Evolutionary conservation across 1,284 basidiomycete genomes (phyloP).

Genomic region (Marasmius fiardii): DNA sequence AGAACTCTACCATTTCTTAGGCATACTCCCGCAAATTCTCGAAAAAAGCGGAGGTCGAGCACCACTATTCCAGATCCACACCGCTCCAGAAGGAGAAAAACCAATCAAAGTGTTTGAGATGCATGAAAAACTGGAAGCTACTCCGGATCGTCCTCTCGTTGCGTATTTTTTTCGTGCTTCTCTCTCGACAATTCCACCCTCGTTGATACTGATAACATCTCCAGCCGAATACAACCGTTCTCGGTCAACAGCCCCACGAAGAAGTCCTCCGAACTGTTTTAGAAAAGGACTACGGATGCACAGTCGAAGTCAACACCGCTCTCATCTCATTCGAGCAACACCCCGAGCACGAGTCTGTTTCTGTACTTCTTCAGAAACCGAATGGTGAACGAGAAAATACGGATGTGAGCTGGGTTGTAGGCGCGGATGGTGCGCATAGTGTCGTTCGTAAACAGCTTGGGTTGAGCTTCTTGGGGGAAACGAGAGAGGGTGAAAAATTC

Average conservation of each 20-base stretch:
- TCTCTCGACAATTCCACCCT: too few species aligned
- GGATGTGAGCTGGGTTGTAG: conserved; percentile 34
- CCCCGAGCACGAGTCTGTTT: conserved; percentile 28
- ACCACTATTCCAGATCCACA: background rate
- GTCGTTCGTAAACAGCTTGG: conserved; percentile 27
- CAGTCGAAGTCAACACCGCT: conserved; percentile 35
- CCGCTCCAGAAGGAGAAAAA: background rate
- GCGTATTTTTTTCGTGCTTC: too few species aligned
- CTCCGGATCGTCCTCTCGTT: too few species aligned
- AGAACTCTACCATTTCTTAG: conserved; percentile 17
- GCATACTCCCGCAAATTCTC: conserved; percentile 10
- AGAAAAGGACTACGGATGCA: conserved; percentile 23
- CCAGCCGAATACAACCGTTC: conserved; percentile 17
- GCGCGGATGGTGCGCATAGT: conserved; percentile 38
- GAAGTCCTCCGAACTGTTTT: conserved; percentile 31
- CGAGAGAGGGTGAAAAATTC: conserved; percentile 15
- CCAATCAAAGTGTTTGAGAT: conserved; percentile 1
- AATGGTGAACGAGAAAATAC: conserved; percentile 20
- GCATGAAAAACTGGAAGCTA: conserved; percentile 10
- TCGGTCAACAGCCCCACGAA: conserved; percentile 38
- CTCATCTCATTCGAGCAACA: conserved; percentile 32
- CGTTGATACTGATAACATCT: conserved; percentile 21
- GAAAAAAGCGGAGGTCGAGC: background rate
- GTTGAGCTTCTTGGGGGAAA: conserved; percentile 29
- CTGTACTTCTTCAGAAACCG: conserved; percentile 22